These are phyloP conservation scores for Oryza longistaminata DNA, from an alignment of 176 grass and related monocot genomes.

Conservation along the genomic window DNA sequence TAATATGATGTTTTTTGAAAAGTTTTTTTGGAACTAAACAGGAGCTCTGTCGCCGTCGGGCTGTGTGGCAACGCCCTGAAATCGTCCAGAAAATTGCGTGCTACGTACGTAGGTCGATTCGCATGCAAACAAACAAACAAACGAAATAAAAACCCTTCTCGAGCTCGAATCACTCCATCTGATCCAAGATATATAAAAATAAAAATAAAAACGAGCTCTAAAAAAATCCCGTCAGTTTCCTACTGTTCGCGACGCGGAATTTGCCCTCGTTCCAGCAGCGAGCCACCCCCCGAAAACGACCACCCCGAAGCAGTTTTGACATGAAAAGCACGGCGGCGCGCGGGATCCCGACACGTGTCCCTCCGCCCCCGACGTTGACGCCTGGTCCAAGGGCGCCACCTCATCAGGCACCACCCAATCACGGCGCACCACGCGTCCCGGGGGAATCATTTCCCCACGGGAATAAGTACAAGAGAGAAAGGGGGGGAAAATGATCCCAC, in stretches of 20 bases:
- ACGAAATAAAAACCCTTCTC: neutral
- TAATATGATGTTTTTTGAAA: too few relatives aligned
- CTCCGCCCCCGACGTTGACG: neutral
- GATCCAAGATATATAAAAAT: neutral
- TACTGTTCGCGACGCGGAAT: neutral
- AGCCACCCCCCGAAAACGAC: slow-evolving; percentile 35
- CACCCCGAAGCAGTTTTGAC: slow-evolving; percentile 18
- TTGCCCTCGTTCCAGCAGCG: neutral
- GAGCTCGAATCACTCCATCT: neutral
- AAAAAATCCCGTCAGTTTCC: neutral
- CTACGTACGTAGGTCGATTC: neutral
- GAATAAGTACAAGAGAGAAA: neutral
- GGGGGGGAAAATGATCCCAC: too few relatives aligned
- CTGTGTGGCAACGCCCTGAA: neutral
- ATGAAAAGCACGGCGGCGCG: slow-evolving; percentile 21
- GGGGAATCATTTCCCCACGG: accelerated
- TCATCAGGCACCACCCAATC: neutral
- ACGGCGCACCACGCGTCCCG: neutral
- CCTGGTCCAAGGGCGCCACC: slow-evolving; percentile 21
- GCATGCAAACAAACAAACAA: neutral
- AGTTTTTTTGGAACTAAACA: too few relatives aligned
- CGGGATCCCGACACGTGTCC: neutral
- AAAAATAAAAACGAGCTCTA: neutral
- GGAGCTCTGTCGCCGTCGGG: neutral
- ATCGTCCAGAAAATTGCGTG: neutral